Evolutionary conservation across 139 green algal species (phyloP).

Genomic region (Edaphochlamys debaryana): DNA sequence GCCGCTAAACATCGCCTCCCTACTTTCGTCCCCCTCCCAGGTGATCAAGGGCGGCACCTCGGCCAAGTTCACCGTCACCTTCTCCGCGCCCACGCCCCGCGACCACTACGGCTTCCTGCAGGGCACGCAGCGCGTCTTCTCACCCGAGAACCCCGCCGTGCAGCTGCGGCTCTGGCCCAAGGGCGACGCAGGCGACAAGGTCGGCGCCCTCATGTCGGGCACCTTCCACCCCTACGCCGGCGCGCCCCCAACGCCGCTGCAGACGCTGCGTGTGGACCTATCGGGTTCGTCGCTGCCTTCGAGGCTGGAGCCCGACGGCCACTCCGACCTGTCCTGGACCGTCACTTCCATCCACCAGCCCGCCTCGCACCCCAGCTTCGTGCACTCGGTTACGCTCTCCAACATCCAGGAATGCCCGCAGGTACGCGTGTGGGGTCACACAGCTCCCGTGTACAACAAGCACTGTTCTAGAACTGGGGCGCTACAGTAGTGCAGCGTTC

Average conservation of each 20-base stretch:
- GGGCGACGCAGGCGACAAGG: conserved; percentile 16
- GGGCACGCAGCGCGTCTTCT: conserved; percentile 44
- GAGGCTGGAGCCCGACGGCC: conserved; percentile 50
- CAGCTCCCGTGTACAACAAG: too few relatives aligned
- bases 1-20: too few relatives aligned
- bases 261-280: conserved; percentile 56
- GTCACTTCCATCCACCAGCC: conserved; percentile 42
- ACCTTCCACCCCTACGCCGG: conserved; percentile 60
- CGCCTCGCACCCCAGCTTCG: conserved; percentile 42
- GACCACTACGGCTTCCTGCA: conserved; percentile 45
- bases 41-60: conserved; percentile 42
- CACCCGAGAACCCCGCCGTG: conserved; percentile 14
- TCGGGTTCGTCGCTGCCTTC: neutral
- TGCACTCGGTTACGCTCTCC: conserved; percentile 35
- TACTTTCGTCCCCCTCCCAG: too few relatives aligned
- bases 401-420: conserved; percentile 49
- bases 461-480: too few relatives aligned
- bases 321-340: conserved; percentile 38
- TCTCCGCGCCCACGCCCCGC: conserved; percentile 20
- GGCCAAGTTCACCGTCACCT: conserved; percentile 46
- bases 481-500: too few relatives aligned
- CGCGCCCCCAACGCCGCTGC: conserved; percentile 48
- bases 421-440: neutral
- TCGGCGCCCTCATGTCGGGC: conserved; percentile 46
- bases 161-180: conserved; percentile 39